These are phyloP conservation scores for Zea luxurians DNA, from an alignment of 176 grass and related monocot species.

Conservation along the genomic window DNA sequence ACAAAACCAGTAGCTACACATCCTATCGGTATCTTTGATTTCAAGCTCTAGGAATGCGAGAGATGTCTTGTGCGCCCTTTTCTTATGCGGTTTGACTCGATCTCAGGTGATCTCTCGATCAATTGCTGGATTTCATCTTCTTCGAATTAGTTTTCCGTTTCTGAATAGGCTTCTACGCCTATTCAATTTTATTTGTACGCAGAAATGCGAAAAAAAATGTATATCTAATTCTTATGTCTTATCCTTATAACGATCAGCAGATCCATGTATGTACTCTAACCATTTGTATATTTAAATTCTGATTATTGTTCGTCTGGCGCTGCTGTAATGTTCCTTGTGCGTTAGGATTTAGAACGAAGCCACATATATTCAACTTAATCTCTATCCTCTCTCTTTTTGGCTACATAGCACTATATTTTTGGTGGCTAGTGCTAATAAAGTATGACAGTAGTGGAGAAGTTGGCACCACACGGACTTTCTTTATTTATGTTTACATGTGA, in stretches of 20 bases:
- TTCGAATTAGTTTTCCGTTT: neutral
- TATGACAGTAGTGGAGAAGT: conserved; percentile 17
- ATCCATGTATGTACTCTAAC: neutral
- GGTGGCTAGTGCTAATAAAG: conserved; percentile 16
- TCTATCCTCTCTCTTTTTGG: conserved; percentile 17
- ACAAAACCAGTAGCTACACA: neutral
- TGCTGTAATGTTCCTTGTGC: neutral
- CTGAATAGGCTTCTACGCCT: neutral
- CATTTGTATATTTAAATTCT: conserved; percentile 9
- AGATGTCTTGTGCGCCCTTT: neutral
- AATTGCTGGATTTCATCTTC: neutral
- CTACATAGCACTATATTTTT: neutral
- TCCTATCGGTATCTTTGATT: neutral
- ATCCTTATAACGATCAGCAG: neutral
- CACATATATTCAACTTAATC: conserved; percentile 9
- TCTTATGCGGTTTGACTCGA: conserved; percentile 9
- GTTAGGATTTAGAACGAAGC: neutral
- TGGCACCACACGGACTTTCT: neutral
- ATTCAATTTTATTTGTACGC: neutral
- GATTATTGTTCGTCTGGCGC: neutral
- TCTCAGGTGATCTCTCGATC: neutral
- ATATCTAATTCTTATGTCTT: neutral
- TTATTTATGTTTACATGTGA: conserved; percentile 22
- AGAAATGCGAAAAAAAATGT: neutral
- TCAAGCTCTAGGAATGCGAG: conserved; percentile 2